Evolutionary conservation across 2,329 filamentous ascomycete genomes (phyloP).

Genomic region (Penicillium thymicola): DNA sequence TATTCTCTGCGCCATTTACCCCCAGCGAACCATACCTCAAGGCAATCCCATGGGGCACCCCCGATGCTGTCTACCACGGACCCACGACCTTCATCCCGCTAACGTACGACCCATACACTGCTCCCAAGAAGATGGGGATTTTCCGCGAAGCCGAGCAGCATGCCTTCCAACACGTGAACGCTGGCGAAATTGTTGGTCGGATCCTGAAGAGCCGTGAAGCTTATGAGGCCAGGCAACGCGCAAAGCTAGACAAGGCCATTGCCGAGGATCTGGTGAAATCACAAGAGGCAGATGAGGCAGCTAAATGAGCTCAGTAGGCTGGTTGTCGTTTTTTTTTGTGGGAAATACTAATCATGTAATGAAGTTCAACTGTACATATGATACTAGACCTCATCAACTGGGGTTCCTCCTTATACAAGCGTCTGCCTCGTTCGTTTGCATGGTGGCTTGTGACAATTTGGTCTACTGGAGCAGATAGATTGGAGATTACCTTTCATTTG

Average conservation of each 20-base stretch:
- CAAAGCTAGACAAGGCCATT: slow-evolving; percentile 82
- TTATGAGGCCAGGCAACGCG: slow-evolving; percentile 87
- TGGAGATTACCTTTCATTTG: background rate
- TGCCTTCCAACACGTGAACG: slow-evolving; percentile 82
- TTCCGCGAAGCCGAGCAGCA: slow-evolving; percentile 76
- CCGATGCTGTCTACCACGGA: slow-evolving; percentile 89
- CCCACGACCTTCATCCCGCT: slow-evolving; percentile 82
- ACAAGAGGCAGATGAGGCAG: slow-evolving; percentile 50
- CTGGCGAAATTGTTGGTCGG: slow-evolving; percentile 82
- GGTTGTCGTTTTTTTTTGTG: background rate
- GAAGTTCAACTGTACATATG: slow-evolving; percentile 17
- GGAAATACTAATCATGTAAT: slow-evolving; percentile 6
- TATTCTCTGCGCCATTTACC: slow-evolving; percentile 87
- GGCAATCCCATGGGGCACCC: slow-evolving; percentile 68
- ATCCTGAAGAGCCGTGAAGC: slow-evolving; percentile 82
- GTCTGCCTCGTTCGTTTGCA: background rate
- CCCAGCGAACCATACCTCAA: slow-evolving; percentile 76
- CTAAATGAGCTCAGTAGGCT: slow-evolving; percentile 10
- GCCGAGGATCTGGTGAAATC: slow-evolving; percentile 65
- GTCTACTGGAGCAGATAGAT: background rate
- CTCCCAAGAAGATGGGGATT: slow-evolving; percentile 76
- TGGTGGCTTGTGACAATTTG: background rate
- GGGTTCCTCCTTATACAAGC: slow-evolving; percentile 1
- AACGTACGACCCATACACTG: slow-evolving; percentile 76
- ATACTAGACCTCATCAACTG: slow-evolving; percentile 15